Evolutionary conservation across 1,139 yeast species (phyloP), one percentile per base, ranked within the genome.

Genomic region (Torulaspora globosa): DNA sequence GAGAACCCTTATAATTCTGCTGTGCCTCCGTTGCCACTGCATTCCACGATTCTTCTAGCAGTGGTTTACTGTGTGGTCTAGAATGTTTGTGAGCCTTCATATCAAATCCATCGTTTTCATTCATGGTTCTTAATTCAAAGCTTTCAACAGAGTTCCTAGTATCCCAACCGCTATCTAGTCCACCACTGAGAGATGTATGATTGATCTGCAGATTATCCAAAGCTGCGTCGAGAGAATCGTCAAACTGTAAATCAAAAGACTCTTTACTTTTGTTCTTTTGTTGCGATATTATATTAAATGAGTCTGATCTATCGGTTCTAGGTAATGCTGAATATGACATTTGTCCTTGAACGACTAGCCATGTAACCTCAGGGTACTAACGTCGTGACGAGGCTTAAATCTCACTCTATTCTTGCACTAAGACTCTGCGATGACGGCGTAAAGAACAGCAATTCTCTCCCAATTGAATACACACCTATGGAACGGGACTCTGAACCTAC

Each of bases 201-300:
- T 57, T 50, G n/a, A 64, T 47, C 38, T 67, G 66, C 36, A 69
- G 43, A 39, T 63, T 62, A 31, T 69, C 72, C 43, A 70, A 52
- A 11, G 72, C 73, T 24, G 67, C 70, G 47, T 70, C 72, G 34
- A 70, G 57, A 3, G 70, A 63, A 50, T 66, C 67, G 53, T 69
- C 71, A 54, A 68, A 65, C 52, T 65, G 64, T 40, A 62, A 52
- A 50, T 67, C 69, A 50, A 67, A 59, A 12, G 70, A 63, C 28
- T 68, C 64, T n/a, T 58, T 57, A 49, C 68, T 63, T 49, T 59
- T 56, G 35, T 50, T 52, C 39, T 51, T 48, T 29, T 55, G 50
- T 44, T 55, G 50, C 43, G 55, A 50, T 30, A 43, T 34, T 40
- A 46, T 23, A 41, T 41, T 46, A 43, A 49, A 35, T 26, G 43